A percentile compares a stretch with the other conserved stretches of the same genome.
phyloP scores from a whole-genome alignment of 306 rosid genomes.

The Comarum palustre region DNA sequence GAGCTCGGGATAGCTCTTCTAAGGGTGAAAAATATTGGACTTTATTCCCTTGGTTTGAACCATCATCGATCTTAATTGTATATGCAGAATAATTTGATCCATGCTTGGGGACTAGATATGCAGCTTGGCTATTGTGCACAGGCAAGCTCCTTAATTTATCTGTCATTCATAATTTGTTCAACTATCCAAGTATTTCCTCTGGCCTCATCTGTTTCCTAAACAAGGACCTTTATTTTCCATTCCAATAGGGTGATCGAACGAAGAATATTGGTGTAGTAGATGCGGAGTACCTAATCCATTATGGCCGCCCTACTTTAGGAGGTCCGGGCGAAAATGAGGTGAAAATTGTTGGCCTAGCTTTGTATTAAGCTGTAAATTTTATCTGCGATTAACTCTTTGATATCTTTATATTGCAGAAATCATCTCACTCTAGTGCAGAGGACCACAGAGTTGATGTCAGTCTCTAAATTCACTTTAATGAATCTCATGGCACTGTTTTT shows the following conservation, averaged over 20 bases:
- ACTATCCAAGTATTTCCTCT: background rate
- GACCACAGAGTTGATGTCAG: conserved; percentile 76
- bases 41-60: background rate
- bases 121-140: conserved; percentile 93
- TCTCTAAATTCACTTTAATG: background rate
- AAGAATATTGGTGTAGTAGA: conserved; percentile 85
- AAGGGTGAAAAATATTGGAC: background rate
- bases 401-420: conserved; percentile 36
- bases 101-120: conserved; percentile 95
- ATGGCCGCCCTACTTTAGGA: conserved; percentile 86
- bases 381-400: conserved; percentile 2
- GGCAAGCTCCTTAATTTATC: conserved; percentile 46
- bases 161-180: background rate
- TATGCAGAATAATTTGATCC: conserved; percentile 77
- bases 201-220: background rate
- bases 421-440: conserved; percentile 33
- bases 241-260: conserved; percentile 69
- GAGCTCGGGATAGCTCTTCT: background rate
- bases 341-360: background rate
- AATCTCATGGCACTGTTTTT: background rate
- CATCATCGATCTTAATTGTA: background rate
- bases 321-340: conserved; percentile 52
- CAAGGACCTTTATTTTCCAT: background rate
- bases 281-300: conserved; percentile 76
- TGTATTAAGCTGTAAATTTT: background rate